Evolutionary conservation across 1,284 basidiomycete species (phyloP).

Genomic region (Erythrobasidium hasegawianum): DNA sequence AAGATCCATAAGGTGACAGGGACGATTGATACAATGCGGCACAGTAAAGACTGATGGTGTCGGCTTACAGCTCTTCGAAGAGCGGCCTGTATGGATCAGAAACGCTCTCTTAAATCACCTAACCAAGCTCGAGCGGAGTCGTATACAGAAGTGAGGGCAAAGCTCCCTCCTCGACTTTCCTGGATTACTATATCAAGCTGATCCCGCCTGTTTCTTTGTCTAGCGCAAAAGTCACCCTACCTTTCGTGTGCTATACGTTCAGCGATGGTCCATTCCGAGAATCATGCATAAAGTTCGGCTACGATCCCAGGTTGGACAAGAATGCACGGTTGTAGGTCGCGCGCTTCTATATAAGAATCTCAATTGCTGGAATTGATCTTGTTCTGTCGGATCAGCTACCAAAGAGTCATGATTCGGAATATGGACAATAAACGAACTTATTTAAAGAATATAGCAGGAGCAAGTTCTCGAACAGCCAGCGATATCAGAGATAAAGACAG

Average conservation of each 20-base stretch:
- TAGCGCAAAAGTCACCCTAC: constrained; percentile 53
- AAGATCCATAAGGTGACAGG: constrained; percentile 61
- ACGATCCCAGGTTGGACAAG: constrained; percentile 75
- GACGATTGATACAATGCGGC: no score
- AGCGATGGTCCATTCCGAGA: constrained; percentile 92
- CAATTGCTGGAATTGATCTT: neutral
- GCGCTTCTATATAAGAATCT: neutral
- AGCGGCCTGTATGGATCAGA: constrained; percentile 85
- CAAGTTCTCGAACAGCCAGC: neutral
- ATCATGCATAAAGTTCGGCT: constrained; percentile 76
- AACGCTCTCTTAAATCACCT: constrained; percentile 79
- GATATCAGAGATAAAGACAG: neutral
- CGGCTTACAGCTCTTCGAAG: constrained; percentile 49
- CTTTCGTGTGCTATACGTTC: constrained; percentile 68
- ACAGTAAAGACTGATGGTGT: constrained; percentile 51
- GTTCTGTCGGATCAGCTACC: constrained; percentile 40
- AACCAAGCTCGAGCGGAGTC: constrained; percentile 61
- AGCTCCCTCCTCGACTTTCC: no score
- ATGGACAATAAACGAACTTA: constrained; percentile 34
- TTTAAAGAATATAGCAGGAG: constrained; percentile 31
- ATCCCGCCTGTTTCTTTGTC: neutral
- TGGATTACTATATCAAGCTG: neutral
- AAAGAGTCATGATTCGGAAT: constrained; percentile 43
- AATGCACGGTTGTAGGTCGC: constrained; percentile 65
- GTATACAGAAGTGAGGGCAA: constrained; percentile 66